Percentiles rank a stretch among this genome's conserved stretches.
These are phyloP conservation scores for Colletotrichum magnum DNA, from an alignment of 2,329 filamentous ascomycete species.

Conservation along the genomic window DNA sequence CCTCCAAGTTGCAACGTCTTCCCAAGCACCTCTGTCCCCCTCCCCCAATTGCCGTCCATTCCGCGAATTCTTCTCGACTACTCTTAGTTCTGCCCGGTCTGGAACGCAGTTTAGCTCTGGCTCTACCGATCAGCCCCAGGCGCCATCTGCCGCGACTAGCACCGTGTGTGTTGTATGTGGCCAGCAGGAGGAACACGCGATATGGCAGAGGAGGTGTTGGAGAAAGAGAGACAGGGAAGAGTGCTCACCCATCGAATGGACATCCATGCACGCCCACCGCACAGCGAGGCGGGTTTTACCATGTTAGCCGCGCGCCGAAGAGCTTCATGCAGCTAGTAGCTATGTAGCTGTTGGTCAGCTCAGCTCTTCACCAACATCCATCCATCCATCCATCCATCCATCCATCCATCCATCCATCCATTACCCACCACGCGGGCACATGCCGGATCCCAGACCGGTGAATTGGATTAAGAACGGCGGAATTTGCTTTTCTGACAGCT, in stretches of 20 bases:
- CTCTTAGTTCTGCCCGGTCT: not conserved
- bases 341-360: no score
- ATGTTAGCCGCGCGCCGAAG: conserved; percentile 9
- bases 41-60: not conserved
- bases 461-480: conserved; percentile 19
- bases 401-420: not conserved
- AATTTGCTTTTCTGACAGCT: conserved; percentile 32
- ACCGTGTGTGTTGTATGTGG: not conserved
- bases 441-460: conserved; percentile 21
- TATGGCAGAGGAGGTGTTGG: not conserved
- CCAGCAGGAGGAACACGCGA: not conserved
- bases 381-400: not conserved
- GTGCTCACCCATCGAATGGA: not conserved
- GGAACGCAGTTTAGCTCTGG: conserved; percentile 14
- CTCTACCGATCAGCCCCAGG: conserved; percentile 25
- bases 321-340: not conserved
- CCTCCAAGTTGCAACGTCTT: conserved; percentile 5
- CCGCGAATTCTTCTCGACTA: no score
- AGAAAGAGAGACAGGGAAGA: not conserved
- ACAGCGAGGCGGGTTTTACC: not conserved
- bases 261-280: no score
- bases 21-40: no score
- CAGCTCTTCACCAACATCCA: not conserved
- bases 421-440: not conserved
- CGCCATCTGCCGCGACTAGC: conserved; percentile 3